Evolutionary conservation across 1,284 basidiomycete genomes (phyloP).

Genomic region (Puccinia horiana): DNA sequence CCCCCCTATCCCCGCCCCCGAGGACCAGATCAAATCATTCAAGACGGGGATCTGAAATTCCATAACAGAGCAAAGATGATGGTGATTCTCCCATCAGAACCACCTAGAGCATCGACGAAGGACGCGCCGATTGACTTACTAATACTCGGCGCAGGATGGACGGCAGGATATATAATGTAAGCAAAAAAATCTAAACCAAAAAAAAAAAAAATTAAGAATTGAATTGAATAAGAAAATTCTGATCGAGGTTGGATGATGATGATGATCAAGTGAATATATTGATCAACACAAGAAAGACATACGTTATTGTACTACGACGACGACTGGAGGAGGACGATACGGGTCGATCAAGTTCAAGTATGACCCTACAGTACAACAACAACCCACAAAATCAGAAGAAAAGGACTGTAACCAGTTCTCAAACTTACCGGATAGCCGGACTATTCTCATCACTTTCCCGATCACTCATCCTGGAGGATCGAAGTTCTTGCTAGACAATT

Average conservation of each 20-base stretch:
- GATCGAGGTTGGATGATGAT: neutral
- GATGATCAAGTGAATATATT: conserved; percentile 62
- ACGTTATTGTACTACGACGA: conserved; percentile 66
- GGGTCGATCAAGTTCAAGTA: conserved; percentile 56
- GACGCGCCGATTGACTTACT: conserved; percentile 63
- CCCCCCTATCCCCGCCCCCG: too few relatives aligned
- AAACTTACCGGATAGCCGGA: conserved; percentile 65
- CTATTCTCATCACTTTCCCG: conserved; percentile 69
- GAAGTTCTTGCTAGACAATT: conserved; percentile 58
- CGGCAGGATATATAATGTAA: conserved; percentile 65
- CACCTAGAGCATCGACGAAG: neutral
- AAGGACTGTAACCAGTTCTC: conserved; percentile 59
- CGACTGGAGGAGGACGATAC: conserved; percentile 59
- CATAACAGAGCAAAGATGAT: neutral
- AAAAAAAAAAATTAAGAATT: too few relatives aligned
- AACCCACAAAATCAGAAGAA: conserved; percentile 52
- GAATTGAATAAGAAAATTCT: too few relatives aligned
- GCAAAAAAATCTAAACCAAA: too few relatives aligned
- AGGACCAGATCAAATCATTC: too few relatives aligned
- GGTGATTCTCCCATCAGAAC: neutral
- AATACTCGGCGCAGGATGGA: conserved; percentile 72
- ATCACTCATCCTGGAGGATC: conserved; percentile 63
- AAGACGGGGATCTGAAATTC: too few relatives aligned
- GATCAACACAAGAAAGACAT: conserved; percentile 55
- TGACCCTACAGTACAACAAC: conserved; percentile 56